Evolutionary conservation across 1,139 yeast genomes (phyloP).

Genomic region (Nakaseomyces kungkrabaensis): DNA sequence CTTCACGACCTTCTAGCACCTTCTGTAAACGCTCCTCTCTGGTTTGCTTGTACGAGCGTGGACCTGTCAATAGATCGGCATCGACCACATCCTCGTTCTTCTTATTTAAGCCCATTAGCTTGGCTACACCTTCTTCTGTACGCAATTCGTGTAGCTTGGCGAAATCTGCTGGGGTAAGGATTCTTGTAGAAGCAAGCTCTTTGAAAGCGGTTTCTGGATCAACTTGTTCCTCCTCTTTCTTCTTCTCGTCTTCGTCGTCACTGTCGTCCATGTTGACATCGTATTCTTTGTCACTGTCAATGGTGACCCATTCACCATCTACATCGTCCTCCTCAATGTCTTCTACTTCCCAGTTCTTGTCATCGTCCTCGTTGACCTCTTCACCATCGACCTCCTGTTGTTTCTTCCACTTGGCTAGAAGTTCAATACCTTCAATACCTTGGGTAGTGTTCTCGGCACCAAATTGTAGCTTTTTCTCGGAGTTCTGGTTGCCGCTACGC

Average conservation of each 20-base stretch:
- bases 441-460: slow-evolving; percentile 62
- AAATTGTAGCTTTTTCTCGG: slow-evolving; percentile 40
- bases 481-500: slow-evolving; percentile 24
- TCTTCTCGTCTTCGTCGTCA: slow-evolving; percentile 33
- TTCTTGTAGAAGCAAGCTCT: slow-evolving; percentile 60
- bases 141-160: slow-evolving; percentile 85
- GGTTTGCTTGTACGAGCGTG: slow-evolving; percentile 68
- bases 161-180: slow-evolving; percentile 94
- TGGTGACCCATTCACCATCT: slow-evolving; percentile 44
- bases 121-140: slow-evolving; percentile 74
- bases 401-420: slow-evolving; percentile 74
- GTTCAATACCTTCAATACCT: slow-evolving; percentile 82
- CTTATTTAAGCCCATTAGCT: slow-evolving; percentile 45
- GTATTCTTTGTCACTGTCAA: slow-evolving; percentile 47
- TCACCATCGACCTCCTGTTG: slow-evolving; percentile 39
- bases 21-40: slow-evolving; percentile 86
- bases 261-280: slow-evolving; percentile 36
- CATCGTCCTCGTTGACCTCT: slow-evolving; percentile 40
- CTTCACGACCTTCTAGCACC: slow-evolving; percentile 87
- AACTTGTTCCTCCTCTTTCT: slow-evolving; percentile 17
- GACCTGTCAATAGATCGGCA: slow-evolving; percentile 69
- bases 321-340: slow-evolving; percentile 38
- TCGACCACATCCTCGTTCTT: slow-evolving; percentile 78
- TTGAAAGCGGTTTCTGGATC: slow-evolving; percentile 40
- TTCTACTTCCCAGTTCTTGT: slow-evolving; percentile 46